Evolutionary conservation across 371 early-diverging fungal genomes (phyloP).

Genomic region (Lichtheimia corymbifera): DNA sequence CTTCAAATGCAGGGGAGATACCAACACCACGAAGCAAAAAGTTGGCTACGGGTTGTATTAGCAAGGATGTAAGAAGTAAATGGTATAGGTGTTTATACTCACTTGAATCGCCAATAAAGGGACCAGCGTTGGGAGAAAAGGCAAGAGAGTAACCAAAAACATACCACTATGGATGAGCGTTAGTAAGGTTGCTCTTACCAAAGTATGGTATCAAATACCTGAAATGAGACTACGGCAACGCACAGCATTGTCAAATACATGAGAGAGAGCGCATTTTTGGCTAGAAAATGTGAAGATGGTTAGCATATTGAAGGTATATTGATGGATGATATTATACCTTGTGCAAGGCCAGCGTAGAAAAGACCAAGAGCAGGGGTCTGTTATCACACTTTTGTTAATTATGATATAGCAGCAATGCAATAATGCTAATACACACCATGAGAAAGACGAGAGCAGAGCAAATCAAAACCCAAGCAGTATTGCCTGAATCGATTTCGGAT

Average conservation of each 20-base stretch:
- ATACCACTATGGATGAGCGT: constrained; percentile 62
- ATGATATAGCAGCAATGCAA: not conserved
- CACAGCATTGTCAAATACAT: constrained; percentile 80
- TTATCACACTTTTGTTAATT: not conserved
- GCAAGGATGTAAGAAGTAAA: too few relatives aligned
- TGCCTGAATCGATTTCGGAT: constrained; percentile 49
- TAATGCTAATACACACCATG: constrained; percentile 28
- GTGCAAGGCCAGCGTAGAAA: constrained; percentile 86
- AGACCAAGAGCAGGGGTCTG: constrained; percentile 73
- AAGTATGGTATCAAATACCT: constrained; percentile 31
- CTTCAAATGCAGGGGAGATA: constrained; percentile 43
- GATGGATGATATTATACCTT: constrained; percentile 15
- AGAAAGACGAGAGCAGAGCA: constrained; percentile 44
- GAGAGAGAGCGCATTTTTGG: constrained; percentile 78
- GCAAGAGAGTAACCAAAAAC: constrained; percentile 85
- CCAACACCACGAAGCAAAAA: constrained; percentile 51
- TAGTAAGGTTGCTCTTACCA: not conserved
- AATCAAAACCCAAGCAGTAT: constrained; percentile 76
- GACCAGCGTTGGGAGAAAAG: constrained; percentile 68
- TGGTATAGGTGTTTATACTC: constrained; percentile 20
- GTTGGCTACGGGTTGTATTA: constrained; percentile 25
- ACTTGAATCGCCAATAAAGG: constrained; percentile 78
- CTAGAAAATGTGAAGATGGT: constrained; percentile 5
- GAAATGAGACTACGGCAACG: constrained; percentile 79
- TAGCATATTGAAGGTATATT: too few relatives aligned